Evolutionary conservation across 257 asterid genomes (phyloP).

Genomic region (Nicotiana sylvestris): DNA sequence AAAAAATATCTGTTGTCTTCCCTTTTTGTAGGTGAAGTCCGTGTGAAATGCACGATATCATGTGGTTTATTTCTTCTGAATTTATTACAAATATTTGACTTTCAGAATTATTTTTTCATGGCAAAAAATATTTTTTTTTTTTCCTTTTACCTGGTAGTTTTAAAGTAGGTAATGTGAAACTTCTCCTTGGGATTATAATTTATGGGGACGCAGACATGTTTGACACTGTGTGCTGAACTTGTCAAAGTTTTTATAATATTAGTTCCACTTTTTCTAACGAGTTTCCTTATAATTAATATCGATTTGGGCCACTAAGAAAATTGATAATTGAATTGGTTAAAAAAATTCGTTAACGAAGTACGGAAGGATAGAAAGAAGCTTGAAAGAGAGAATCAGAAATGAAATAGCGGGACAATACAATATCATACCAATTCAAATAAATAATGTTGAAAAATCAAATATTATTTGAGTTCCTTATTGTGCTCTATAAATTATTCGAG

Average conservation of each 20-base stretch:
- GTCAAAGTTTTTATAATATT: not conserved
- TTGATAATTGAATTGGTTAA: too few relatives aligned
- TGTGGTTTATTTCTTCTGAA: not conserved
- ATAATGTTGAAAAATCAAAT: not conserved
- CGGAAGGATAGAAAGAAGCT: too few relatives aligned
- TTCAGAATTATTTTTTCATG: not conserved
- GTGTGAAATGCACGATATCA: not conserved
- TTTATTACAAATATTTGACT: not conserved
- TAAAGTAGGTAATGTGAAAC: not conserved
- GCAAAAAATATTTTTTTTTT: too few relatives aligned
- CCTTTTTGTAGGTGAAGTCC: constrained; percentile 3
- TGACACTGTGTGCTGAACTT: not conserved
- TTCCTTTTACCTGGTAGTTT: not conserved
- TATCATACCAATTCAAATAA: not conserved
- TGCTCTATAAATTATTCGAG: not conserved
- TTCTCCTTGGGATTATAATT: not conserved
- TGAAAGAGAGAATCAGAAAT: too few relatives aligned
- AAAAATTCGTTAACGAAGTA: too few relatives aligned
- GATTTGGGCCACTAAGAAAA: too few relatives aligned
- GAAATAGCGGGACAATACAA: too few relatives aligned
- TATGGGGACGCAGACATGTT: not conserved
- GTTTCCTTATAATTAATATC: too few relatives aligned
- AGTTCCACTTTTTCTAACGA: too few relatives aligned
- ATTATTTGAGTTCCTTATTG: not conserved
- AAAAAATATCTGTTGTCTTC: not conserved